Evolutionary conservation across 805 yeast genomes (phyloP).

Genomic region (Saturnispora besseyi): DNA sequence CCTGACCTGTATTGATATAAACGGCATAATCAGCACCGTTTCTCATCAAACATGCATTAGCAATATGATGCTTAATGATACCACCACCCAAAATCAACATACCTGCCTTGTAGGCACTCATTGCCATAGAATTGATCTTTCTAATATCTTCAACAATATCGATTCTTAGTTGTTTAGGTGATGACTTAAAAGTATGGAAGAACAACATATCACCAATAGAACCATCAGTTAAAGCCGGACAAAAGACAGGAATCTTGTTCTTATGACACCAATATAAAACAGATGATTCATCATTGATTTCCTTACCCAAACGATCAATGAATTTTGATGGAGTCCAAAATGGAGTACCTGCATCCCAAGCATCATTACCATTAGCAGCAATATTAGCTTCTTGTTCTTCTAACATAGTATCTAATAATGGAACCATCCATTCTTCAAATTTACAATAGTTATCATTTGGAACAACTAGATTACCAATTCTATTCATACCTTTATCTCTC

Average conservation of each 20-base stretch:
- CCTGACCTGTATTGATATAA: slow-evolving; percentile 96
- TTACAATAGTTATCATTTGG: slow-evolving; percentile 97
- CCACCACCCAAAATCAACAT: slow-evolving; percentile 98
- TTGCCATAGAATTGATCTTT: slow-evolving; percentile 81
- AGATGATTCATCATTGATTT: slow-evolving; percentile 86
- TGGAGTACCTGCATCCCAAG: slow-evolving; percentile 57
- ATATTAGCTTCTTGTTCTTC: slow-evolving; percentile 78
- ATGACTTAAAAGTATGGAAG: slow-evolving; percentile 93
- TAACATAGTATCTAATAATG: slow-evolving; percentile 76
- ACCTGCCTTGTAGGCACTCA: slow-evolving; percentile 92
- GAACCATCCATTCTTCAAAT: slow-evolving; percentile 98
- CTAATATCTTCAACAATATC: slow-evolving; percentile 95
- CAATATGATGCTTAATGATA: slow-evolving; percentile 89
- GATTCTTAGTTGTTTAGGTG: slow-evolving; percentile 80
- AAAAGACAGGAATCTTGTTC: slow-evolving; percentile 90
- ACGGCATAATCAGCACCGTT: slow-evolving; percentile 99
- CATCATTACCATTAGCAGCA: slow-evolving; percentile 41
- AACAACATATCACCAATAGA: slow-evolving; percentile 98
- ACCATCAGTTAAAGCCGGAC: slow-evolving; percentile 97
- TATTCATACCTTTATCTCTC: slow-evolving; percentile 93
- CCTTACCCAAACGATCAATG: slow-evolving; percentile 90
- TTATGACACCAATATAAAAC: slow-evolving; percentile 98
- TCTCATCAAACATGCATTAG: slow-evolving; percentile 97
- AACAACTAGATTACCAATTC: slow-evolving; percentile 93
- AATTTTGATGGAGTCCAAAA: slow-evolving; percentile 92